Evolutionary conservation across 345 rosid species (phyloP), one percentile per base, ranked within the genome.

Genomic region (Geranium brycei): DNA sequence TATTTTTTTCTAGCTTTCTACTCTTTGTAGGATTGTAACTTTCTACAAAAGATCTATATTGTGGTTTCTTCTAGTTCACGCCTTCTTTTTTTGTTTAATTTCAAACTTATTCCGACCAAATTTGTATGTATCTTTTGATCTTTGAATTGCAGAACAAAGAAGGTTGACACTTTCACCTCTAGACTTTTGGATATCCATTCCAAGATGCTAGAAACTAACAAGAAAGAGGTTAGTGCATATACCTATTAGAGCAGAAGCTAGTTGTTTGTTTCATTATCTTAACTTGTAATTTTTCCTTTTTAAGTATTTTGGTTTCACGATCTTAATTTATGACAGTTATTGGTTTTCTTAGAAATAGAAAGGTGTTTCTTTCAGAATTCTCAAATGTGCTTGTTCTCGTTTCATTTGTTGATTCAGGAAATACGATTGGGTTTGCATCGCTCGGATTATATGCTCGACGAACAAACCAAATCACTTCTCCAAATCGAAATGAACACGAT

Each of bases 391-490:
- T 47, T 47, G 53, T 47, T 47, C 7, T 47, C 11, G 14, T 47
- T 64, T 71, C 64, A 17, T 28, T 71, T 28, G 19, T 16, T 62
- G 10, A 63, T 23, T 16, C 83, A 91, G 99, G 97, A 91, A 38
- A 91, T 95, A 72, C 88, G 93, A 35, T 61, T 95, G 76, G 99
- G 97, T 17, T 82, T 95, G 66, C 97, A 91, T 75, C 96, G 97
- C 66, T 91, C 95, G n/a, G 99, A 95, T 81, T 95, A 95, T 73
- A 95, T 88, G 99, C 95, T 95, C 64, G 97, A 91, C 69, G 91
- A 82, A 74, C 77, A 95, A 79, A 95, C 97, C 13, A 87, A 95
- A 65, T 76, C 77, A 19, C 95, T 95, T 62, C 97, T 95, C 65
- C 99, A 95, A 68, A 85, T 91, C 64, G 99, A 91, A 84, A 66